Evolutionary conservation across 1,284 basidiomycete species (phyloP), one percentile per base, ranked within the genome.

Genomic region (Sanghuangporus sanghuang): DNA sequence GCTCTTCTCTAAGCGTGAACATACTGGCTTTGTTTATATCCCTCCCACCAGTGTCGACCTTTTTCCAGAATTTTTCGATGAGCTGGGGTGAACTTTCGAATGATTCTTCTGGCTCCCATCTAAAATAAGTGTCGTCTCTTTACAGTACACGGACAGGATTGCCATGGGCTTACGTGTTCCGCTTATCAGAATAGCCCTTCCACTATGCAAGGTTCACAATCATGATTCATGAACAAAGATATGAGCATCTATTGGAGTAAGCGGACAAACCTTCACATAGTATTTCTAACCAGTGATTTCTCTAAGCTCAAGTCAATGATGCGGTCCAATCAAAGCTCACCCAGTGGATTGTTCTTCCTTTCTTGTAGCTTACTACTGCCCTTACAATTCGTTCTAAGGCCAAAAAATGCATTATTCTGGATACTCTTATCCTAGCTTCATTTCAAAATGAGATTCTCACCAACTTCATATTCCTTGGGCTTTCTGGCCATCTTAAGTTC

Each of bases 41-140:
- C 61, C 88, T 79, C 1, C 79, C 83, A 54, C 74, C 75, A 1
- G 77, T 74, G 60, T 81, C 75, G 35, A 82, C 75, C 44, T 82
- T 80, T 54, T 77, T 71, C 88, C 89, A 90, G 67, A 91, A 91
- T 0, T 70, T 70, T 14, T 79, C 72, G 9, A 90, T 67, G 23
- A 87, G 78, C 66, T 85, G 81, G 2, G 86, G 86, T 7, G 79
- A 83, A 11, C 64, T 73, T 46, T 72, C 71, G 66, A 91, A 89
- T 6, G 85, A 87, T 53, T 81, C 78, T 14, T 74, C 71, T 6
- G 89, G 88, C 67, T 91, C 89, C 88, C 88, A 90, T 14, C 87
- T 90, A 60, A 39, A 60, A 48, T 49, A 52, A 7, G 36, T 35
- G n/a, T 23, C 21, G 16, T 6, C 16, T 46, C 16, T 16, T 12